Evolutionary conservation across 2,329 filamentous ascomycete species (phyloP), one percentile per base, ranked within the genome.

Genomic region (Ceratocystis variospora): DNA sequence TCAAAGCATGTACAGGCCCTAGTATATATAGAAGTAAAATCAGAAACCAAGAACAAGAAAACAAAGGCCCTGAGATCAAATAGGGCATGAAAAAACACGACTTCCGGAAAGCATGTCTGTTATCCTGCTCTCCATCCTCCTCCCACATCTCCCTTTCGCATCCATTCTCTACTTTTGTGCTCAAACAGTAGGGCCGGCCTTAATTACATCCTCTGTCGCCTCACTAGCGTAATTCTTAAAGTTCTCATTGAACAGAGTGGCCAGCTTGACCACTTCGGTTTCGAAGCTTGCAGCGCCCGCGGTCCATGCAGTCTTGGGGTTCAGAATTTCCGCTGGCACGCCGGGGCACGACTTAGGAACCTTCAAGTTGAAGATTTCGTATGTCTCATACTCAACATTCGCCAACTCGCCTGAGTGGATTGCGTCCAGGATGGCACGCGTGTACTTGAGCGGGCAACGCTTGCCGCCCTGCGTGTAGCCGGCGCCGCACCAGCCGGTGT

Each of bases 361-460:
- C 74, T 88, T 84, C 67, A 99, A 87, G 83, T 96, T 96, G 87
- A 99, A 99, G 70, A 91, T 87, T 50, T 91, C 90, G 80, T 99
- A 99, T 71, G 80, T 90, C 82, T 99, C 94, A 79, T 90, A 99
- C 78, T 96, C 88, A 69, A 84, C 87, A 73, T 96, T 89, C 74
- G 91, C 91, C 71, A 99, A 89, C 79, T 96, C 90, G 72, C 94
- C 94, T 64, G 85, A 92, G 87, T 99, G 94, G 79, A 99, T 96
- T 75, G 73, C 89, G 77, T 99, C 93, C 72, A 99, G 87, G 76
- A 99, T 97, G 73, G 94, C 93, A 73, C 94, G 92, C 48, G 94
- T 99, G 83, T 97, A 99, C 81, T 96, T 96, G 76, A 97, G 84
- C 50, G 93, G 93, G 85, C 93, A 97, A 72, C 93, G 89, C 85